Base-by-base conservation (phyloP, 371 early-diverging fungal species). In the Blastocladiella emersonii region DNA sequence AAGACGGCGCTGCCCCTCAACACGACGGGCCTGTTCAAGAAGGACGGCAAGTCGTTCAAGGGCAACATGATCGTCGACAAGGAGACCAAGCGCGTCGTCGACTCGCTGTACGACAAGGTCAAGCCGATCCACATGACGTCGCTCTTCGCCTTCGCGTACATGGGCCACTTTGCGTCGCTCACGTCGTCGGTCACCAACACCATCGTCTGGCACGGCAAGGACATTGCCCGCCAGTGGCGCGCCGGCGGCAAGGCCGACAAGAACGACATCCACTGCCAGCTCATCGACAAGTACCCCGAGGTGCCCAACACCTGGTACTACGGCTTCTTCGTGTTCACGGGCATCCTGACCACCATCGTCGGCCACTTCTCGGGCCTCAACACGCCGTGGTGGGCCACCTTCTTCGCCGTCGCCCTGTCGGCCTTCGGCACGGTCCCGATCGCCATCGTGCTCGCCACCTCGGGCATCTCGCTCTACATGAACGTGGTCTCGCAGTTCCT, bases 151-250 rank as follows among this genome's bases (percentile, higher is more conserved):
- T 73, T 86, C 44, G 78, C 81, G 34, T 88, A 86, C 57, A 84
- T 82, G 1, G 79, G 82, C 49, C 78, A 82, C 51, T 78, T 88
- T 48, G 86, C 87, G n/a, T 81, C 85, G 57, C 67, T 88, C 49
- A 79, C 78, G 60, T 79, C 88, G 1, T 75, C 81, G 17, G 73
- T 88, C 7, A 78, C 82, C 21, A 85, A 88, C 64, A 83, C 83
- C 15, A 66, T 75, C n/a, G 65, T 85, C 41, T 84, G 87, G 64
- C 82, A 88, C 66, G 79, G 79, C 65, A 75, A 79, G 67, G 74
- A 85, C 56, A 75, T 75, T n/a, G 69, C 63, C 68, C 34, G 36
- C 13, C 71, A 10, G 15, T 56, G 17, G 35, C 62, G 61, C 23
- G 65, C 68, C 34, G 35, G 72, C 37, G 57, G 35, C 7, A 63